Evolutionary conservation across 768 basidiomycete species (phyloP), one percentile per base, ranked within the genome.

Genomic region (Leucocoprinus leucothites): DNA sequence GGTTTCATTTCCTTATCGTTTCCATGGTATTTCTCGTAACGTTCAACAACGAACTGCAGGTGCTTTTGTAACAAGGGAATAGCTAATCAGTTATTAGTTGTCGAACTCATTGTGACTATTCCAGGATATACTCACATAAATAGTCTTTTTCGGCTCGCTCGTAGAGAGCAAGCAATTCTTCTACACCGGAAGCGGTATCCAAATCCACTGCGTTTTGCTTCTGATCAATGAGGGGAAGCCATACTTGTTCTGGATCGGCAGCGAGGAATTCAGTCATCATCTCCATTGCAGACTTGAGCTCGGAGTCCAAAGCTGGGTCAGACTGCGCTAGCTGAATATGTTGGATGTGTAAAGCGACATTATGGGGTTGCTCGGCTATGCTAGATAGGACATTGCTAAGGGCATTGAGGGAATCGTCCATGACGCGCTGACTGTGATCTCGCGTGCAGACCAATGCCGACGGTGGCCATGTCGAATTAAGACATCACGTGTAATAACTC

Each of bases 121-220:
- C 18, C 31, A 48, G 8, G 19, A 43, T 26, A 54, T 5, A 77
- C 90, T 64, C 67, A 93, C 92, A 93, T 34, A 93, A 67, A 67
- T 92, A 93, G 63, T 94, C 92, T 9, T 66, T 70, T 62, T 87
- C 87, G 19, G 92, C 91, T 34, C 77, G 78, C 36, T 73, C 69
- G 65, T 86, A 93, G 36, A 88, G 62, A 14, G 76, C 74, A 56
- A 91, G 67, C 38, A 92, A 63, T 43, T 83, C 82, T 42, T 79
- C 61, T 19, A 82, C 71, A 7, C 80, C 82, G 44, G 78, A 72
- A 16, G 69, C 65, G 1, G 79, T 79, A n/a, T 82, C 72, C 19
- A 86, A 52, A 59, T 87, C 73, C 1, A 76, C 73, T 0, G 72
- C 61, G n/a, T 71, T 65, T 46, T 76, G 66, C 65, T 84, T 87